These are phyloP conservation scores for Amphibolis antarctica DNA, from an alignment of 106 monocot species.

Conservation along the genomic window DNA sequence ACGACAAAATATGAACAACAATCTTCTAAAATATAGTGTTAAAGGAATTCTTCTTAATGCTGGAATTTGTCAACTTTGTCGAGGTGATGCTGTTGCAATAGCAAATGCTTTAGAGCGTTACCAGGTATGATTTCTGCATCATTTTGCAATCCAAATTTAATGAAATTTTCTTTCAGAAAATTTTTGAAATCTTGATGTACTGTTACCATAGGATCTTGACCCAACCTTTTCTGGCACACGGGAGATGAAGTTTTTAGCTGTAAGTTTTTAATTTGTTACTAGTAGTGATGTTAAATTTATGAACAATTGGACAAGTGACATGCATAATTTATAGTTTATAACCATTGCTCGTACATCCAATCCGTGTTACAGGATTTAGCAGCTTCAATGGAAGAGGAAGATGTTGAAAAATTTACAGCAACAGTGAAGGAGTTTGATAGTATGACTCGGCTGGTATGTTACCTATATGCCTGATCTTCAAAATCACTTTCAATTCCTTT, in stretches of 20 bases:
- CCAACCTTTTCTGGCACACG: conserved; percentile 30
- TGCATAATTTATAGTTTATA: neutral
- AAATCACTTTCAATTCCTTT: neutral
- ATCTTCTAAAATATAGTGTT: conserved; percentile 78
- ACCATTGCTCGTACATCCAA: neutral
- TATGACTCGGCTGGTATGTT: conserved; percentile 77
- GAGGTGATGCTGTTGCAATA: conserved; percentile 73
- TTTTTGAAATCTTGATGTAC: conserved; percentile 33
- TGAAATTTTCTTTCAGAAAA: neutral
- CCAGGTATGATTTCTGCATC: conserved; percentile 34
- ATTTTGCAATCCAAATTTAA: neutral
- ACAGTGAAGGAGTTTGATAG: conserved; percentile 70
- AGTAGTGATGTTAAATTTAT: neutral
- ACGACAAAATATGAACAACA: conserved; percentile 56
- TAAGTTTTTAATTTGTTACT: no score
- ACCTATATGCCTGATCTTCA: neutral
- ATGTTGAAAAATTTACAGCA: conserved; percentile 71
- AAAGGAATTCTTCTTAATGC: conserved; percentile 89
- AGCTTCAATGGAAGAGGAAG: conserved; percentile 76
- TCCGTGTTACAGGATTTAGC: conserved; percentile 56
- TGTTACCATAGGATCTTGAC: conserved; percentile 17
- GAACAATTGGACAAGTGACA: neutral
- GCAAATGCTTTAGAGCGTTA: conserved; percentile 58
- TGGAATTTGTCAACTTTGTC: conserved; percentile 81
- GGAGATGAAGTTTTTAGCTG: conserved; percentile 69